Evolutionary conservation across 805 yeast genomes (phyloP).

Genomic region (Metschnikowia anglica): DNA sequence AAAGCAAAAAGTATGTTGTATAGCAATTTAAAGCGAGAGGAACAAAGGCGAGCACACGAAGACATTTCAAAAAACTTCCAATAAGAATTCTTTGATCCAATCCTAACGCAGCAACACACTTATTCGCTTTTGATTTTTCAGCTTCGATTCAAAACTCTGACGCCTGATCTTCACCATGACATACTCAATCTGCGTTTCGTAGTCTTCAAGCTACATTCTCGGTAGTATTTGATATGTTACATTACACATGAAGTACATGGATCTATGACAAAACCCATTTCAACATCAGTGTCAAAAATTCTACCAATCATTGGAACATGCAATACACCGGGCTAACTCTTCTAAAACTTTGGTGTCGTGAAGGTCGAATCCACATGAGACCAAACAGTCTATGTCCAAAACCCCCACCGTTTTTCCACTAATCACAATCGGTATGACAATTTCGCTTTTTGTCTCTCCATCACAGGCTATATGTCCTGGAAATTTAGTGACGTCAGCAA

Average conservation of each 20-base stretch:
- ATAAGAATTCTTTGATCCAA: not conserved
- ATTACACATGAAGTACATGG: not conserved
- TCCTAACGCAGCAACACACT: too few species aligned
- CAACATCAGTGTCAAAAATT: not conserved
- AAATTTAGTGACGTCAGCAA: constrained; percentile 69
- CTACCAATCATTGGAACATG: constrained; percentile 12
- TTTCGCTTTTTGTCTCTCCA: constrained; percentile 89
- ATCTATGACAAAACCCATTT: not conserved
- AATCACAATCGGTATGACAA: constrained; percentile 76
- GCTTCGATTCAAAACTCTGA: not conserved
- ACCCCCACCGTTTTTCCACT: constrained; percentile 60
- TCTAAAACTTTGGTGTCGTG: constrained; percentile 62
- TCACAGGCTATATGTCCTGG: constrained; percentile 98
- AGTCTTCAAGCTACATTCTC: too few species aligned
- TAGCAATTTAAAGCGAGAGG: constrained; percentile 58
- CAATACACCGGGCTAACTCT: constrained; percentile 42
- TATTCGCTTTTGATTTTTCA: too few species aligned
- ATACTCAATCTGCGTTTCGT: too few species aligned
- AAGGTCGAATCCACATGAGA: constrained; percentile 62
- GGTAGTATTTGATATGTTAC: not conserved
- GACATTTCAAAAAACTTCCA: not conserved
- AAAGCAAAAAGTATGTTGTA: constrained; percentile 57
- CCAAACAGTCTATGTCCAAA: constrained; percentile 80
- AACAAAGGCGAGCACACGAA: constrained; percentile 38
- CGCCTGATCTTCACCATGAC: too few species aligned